Conservation (phyloP, 2,329 filamentous ascomycete species). For the Pseudogymnoascus sp. region DNA sequence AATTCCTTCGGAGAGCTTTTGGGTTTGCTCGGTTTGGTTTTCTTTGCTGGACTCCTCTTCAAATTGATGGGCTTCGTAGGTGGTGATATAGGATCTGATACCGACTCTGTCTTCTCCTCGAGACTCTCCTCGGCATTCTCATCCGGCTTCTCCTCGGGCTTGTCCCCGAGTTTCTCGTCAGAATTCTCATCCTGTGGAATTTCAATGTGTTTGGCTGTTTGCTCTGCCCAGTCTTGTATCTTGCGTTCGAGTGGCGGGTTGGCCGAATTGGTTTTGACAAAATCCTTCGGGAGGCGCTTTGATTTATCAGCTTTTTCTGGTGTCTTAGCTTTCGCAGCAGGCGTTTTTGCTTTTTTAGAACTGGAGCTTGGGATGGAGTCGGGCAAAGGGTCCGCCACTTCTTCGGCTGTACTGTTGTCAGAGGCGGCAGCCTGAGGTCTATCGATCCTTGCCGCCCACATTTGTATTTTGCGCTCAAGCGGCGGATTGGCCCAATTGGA, state of each 20-base stretch:
- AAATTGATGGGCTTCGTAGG: not conserved
- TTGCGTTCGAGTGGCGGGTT: slow-evolving; percentile 51
- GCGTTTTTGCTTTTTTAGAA: not conserved
- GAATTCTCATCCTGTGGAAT: not conserved
- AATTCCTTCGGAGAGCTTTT: slow-evolving; percentile 49
- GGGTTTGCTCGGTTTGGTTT: slow-evolving; percentile 27
- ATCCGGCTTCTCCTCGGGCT: not conserved
- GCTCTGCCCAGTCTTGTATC: slow-evolving; percentile 50
- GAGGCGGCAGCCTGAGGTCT: not conserved
- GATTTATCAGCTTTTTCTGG: slow-evolving; percentile 36
- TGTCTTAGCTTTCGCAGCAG: slow-evolving; percentile 39
- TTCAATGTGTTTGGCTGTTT: slow-evolving; percentile 16
- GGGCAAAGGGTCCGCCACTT: not conserved
- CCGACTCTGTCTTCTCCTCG: not conserved
- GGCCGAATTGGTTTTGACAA: slow-evolving; percentile 42
- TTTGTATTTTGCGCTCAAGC: slow-evolving; percentile 50
- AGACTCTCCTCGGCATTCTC: not conserved
- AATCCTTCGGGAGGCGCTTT: slow-evolving; percentile 48
- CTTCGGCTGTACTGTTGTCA: not conserved
- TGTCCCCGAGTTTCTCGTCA: not conserved
- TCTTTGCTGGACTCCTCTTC: slow-evolving; percentile 7
- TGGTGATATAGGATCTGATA: slow-evolving; percentile 16
- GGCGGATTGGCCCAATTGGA: slow-evolving; percentile 45
- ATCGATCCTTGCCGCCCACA: slow-evolving; percentile 41
- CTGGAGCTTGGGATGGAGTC: not conserved